These are phyloP conservation scores for Mallotus japonicus DNA, from an alignment of 441 rosid species.

Conservation along the genomic window DNA sequence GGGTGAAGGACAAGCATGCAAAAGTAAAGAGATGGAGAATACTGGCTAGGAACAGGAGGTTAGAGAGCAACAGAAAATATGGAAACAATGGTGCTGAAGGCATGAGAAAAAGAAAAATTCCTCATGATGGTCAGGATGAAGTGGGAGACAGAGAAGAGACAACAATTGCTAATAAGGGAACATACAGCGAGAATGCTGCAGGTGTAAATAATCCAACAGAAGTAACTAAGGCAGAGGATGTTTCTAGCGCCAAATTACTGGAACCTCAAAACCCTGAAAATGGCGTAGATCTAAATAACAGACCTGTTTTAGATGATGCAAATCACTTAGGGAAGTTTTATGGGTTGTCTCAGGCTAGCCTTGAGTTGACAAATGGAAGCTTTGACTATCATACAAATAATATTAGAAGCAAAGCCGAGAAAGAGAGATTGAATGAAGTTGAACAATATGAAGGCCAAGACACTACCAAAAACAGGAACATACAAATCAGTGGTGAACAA, in stretches of 20 bases:
- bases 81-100: constrained; percentile 14
- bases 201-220: not conserved
- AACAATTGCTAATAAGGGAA: constrained; percentile 1
- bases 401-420: constrained; percentile 6
- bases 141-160: constrained; percentile 16
- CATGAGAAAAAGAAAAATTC: constrained; percentile 16
- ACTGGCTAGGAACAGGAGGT: constrained; percentile 33
- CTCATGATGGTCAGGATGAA: constrained; percentile 10
- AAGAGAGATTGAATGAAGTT: constrained; percentile 18
- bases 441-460: constrained; percentile 21
- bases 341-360: not conserved
- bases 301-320: constrained; percentile 2
- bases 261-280: constrained; percentile 6
- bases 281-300: constrained; percentile 8
- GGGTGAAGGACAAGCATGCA: constrained; percentile 20
- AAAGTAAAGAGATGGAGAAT: constrained; percentile 38
- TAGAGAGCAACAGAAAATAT: constrained; percentile 25
- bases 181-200: not conserved
- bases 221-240: constrained; percentile 6
- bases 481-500: constrained; percentile 14
- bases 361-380: constrained; percentile 10
- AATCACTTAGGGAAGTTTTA: constrained; percentile 15
- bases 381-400: constrained; percentile 6
- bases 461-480: constrained; percentile 13
- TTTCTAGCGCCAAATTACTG: constrained; percentile 1